Percentiles rank a stretch among this genome's conserved stretches.
Evolutionary conservation across 176 grass and related monocot genomes (phyloP).

Genomic region (Themeda triandra): DNA sequence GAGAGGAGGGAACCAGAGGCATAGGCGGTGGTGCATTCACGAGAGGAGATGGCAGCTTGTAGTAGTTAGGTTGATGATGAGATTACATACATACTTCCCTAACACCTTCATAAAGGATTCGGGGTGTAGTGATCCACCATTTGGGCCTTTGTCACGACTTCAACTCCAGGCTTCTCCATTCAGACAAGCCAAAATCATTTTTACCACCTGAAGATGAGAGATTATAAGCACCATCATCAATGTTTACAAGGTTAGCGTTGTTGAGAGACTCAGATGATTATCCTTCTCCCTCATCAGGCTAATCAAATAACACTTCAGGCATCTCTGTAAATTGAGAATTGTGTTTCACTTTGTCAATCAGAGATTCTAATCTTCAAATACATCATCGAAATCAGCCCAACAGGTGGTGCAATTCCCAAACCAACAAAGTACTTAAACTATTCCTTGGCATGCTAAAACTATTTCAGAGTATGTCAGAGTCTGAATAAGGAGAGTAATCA

Average conservation of each 20-base stretch:
- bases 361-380: too few species aligned
- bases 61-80: neutral
- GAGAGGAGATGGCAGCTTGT: neutral
- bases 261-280: neutral
- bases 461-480: neutral
- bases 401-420: neutral
- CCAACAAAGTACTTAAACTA: neutral
- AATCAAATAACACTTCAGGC: constrained; percentile 57
- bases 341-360: too few species aligned
- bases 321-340: constrained; percentile 35
- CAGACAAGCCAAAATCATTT: constrained; percentile 71
- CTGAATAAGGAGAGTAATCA: neutral
- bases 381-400: neutral
- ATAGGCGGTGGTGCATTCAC: too few species aligned
- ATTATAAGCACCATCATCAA: constrained; percentile 20
- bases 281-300: constrained; percentile 40
- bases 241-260: constrained; percentile 18
- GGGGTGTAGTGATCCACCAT: constrained; percentile 81
- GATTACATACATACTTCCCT: constrained; percentile 68
- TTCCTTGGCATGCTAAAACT: neutral
- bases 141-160: constrained; percentile 81
- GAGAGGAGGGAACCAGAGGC: too few species aligned
- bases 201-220: constrained; percentile 27
- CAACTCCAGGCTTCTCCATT: constrained; percentile 71
- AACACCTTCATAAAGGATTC: constrained; percentile 60